Conservation (phyloP, 768 basidiomycete genomes). For the Boletus subparvulus region DNA sequence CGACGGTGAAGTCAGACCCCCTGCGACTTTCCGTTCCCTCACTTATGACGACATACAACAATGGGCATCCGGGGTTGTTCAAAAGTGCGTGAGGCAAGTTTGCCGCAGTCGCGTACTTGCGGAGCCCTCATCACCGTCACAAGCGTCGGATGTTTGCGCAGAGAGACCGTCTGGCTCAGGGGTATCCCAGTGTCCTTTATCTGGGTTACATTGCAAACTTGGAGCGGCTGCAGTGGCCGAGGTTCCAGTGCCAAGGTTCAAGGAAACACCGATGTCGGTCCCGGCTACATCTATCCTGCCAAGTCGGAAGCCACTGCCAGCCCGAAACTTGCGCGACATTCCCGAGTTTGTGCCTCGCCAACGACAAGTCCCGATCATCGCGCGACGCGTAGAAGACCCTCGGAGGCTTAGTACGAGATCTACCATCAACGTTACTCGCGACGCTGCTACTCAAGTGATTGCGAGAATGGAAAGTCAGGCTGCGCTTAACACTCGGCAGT, state of each 20-base stretch:
- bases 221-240: background rate
- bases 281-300: background rate
- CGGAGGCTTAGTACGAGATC: background rate
- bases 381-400: background rate
- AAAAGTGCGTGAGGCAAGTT: constrained; percentile 22
- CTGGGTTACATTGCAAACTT: constrained; percentile 26
- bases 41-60: constrained; percentile 26
- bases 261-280: background rate
- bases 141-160: constrained; percentile 27
- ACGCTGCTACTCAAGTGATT: constrained; percentile 22
- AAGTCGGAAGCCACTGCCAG: background rate
- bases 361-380: background rate
- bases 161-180: constrained; percentile 25
- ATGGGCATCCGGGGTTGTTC: constrained; percentile 28
- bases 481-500: constrained; percentile 5
- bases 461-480: constrained; percentile 25
- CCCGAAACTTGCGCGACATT: constrained; percentile 16
- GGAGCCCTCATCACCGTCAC: constrained; percentile 26
- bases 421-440: constrained; percentile 1
- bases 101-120: constrained; percentile 4
- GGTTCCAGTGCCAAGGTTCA: background rate
- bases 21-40: constrained; percentile 13
- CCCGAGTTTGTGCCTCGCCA: constrained; percentile 30
- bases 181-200: constrained; percentile 23
- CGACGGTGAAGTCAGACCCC: constrained; percentile 5